Evolutionary conservation across 768 basidiomycete genomes (phyloP).

Genomic region (Flagelloscypha sp.): DNA sequence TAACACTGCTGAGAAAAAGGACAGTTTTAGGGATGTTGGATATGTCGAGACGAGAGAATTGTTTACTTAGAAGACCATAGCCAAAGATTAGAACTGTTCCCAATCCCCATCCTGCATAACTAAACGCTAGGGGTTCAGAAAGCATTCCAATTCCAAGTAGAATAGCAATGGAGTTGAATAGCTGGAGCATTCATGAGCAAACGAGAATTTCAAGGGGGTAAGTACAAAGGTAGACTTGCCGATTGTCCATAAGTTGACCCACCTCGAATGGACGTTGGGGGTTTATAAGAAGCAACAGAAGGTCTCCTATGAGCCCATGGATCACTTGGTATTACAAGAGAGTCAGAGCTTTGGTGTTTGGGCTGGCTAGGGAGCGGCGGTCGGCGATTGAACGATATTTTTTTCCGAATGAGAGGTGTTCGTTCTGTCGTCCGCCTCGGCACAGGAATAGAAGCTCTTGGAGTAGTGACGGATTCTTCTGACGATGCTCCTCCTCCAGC

Average conservation of each 20-base stretch:
- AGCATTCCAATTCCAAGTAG: conserved; percentile 85
- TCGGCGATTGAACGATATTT: no score
- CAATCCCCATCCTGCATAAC: conserved; percentile 82
- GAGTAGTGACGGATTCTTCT: no score
- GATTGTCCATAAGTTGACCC: conserved; percentile 56
- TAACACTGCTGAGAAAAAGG: conserved; percentile 5
- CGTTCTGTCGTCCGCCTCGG: no score
- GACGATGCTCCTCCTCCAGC: no score
- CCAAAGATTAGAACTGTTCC: conserved; percentile 68
- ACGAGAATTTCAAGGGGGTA: background rate
- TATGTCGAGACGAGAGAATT: conserved; percentile 20
- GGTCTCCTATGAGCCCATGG: no score
- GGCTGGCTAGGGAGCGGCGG: no score
- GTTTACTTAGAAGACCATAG: conserved; percentile 82
- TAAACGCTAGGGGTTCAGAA: conserved; percentile 84
- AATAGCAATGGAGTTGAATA: conserved; percentile 87
- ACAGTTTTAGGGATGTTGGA: background rate
- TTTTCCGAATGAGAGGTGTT: no score
- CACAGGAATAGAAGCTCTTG: no score
- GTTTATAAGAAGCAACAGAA: no score
- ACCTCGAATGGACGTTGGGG: conserved; percentile 17
- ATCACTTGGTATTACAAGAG: no score
- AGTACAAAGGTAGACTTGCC: conserved; percentile 27
- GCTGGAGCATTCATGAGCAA: conserved; percentile 27
- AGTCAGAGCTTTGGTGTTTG: no score